These are phyloP conservation scores for Trametes punicea DNA, from an alignment of 768 basidiomycete genomes.

Conservation along the genomic window DNA sequence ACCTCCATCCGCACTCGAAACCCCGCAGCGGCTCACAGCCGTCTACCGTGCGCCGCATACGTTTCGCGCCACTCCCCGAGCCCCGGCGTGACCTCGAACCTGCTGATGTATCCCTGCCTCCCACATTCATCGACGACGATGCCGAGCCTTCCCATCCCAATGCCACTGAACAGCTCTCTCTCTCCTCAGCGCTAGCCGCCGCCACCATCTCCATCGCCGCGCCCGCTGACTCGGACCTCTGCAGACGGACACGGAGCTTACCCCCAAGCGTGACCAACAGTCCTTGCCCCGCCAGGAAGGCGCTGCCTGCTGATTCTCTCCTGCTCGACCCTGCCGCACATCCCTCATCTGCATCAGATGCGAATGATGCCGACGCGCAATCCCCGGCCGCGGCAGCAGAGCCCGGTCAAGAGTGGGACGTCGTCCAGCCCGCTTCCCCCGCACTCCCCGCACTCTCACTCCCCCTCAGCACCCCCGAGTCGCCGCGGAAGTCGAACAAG, in stretches of 20 bases:
- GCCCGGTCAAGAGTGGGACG: constrained; percentile 20
- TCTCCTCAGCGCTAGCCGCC: constrained; percentile 21
- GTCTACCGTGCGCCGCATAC: constrained; percentile 43
- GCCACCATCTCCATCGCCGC: constrained; percentile 25
- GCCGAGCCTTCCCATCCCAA: constrained; percentile 13
- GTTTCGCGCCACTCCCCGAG: constrained; percentile 85
- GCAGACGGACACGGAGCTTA: constrained; percentile 16
- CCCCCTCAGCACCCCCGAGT: constrained; percentile 12
- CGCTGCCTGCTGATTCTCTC: background rate
- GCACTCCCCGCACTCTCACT: constrained; percentile 12
- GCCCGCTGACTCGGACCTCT: constrained; percentile 23
- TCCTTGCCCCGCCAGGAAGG: constrained; percentile 6
- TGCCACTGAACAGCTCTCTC: constrained; percentile 12
- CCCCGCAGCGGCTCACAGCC: constrained; percentile 17
- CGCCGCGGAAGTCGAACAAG: constrained; percentile 15
- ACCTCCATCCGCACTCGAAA: constrained; percentile 7
- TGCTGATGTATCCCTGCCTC: constrained; percentile 37
- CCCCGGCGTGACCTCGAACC: constrained; percentile 49
- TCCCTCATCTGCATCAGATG: constrained; percentile 13
- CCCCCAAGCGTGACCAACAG: constrained; percentile 22
- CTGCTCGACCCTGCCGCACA: constrained; percentile 6
- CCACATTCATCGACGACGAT: constrained; percentile 29
- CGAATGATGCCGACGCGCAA: constrained; percentile 4
- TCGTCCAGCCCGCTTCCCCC: constrained; percentile 17
- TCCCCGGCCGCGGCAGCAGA: constrained; percentile 11